Percentiles rank a stretch among this genome's conserved stretches.
phyloP scores from a whole-genome alignment of 1,284 basidiomycete genomes.

The Puccinia coronata region DNA sequence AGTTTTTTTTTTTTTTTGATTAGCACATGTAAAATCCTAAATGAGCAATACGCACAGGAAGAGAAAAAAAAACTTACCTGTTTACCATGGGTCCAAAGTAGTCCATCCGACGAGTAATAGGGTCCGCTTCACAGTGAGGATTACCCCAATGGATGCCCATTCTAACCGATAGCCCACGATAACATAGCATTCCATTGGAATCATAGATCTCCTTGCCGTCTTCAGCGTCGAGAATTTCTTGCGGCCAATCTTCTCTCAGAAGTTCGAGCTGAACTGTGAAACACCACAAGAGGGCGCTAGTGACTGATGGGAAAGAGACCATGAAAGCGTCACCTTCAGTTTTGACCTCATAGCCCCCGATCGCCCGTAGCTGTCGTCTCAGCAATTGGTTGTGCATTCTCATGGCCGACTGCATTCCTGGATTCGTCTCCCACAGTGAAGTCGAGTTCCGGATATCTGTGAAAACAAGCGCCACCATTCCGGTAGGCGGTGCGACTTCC shows the following conservation, averaged over 20 bases:
- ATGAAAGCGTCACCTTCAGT: constrained; percentile 99
- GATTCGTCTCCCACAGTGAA: constrained; percentile 93
- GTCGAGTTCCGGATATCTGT: constrained; percentile 99
- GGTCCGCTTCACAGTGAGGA: constrained; percentile 89
- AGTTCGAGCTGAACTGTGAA: constrained; percentile 84
- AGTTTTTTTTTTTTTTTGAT: too few relatives aligned
- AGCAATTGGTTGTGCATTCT: constrained; percentile 85
- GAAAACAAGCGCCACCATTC: constrained; percentile 91
- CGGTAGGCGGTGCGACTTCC: constrained; percentile 83
- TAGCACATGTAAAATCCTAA: constrained; percentile 79
- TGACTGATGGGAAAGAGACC: constrained; percentile 90
- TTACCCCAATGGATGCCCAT: constrained; percentile 96
- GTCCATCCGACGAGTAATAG: constrained; percentile 94
- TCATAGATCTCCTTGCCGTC: constrained; percentile 81
- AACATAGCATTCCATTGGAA: constrained; percentile 67
- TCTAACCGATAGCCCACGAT: constrained; percentile 86
- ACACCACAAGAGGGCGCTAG: constrained; percentile 87
- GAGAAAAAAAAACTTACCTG: background rate
- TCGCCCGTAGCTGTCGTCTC: constrained; percentile 80
- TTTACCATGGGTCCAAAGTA: constrained; percentile 60
- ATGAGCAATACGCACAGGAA: constrained; percentile 78
- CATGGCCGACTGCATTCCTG: constrained; percentile 94
- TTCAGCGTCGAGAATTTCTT: constrained; percentile 88
- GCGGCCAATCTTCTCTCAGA: constrained; percentile 84
- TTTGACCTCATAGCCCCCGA: constrained; percentile 98